Evolutionary conservation across 441 rosid species (phyloP).

Genomic region (Arabidopsis lyrata): DNA sequence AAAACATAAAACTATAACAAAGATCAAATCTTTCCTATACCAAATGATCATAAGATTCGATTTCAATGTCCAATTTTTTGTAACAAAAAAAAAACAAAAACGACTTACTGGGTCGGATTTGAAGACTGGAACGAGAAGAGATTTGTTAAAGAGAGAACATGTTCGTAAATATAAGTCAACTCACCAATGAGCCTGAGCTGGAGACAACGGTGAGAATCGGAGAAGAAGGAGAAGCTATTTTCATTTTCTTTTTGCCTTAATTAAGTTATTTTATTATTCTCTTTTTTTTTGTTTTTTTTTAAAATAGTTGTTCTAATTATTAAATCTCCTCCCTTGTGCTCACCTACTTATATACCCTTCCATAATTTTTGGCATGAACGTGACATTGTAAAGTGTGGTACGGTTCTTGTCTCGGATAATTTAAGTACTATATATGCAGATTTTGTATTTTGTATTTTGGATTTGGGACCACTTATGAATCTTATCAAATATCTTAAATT

Average conservation of each 20-base stretch:
- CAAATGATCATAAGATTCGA: conserved; percentile 18
- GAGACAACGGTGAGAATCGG: conserved; percentile 45
- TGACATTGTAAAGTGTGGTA: neutral
- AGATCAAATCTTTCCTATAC: conserved; percentile 18
- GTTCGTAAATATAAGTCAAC: conserved; percentile 22
- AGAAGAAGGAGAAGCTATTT: conserved; percentile 34
- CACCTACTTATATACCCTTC: conserved; percentile 16
- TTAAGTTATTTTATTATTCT: conserved; percentile 12
- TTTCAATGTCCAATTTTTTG: neutral
- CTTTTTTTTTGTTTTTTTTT: neutral
- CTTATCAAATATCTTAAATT: neutral
- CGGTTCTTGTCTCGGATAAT: neutral
- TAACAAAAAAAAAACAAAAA: neutral
- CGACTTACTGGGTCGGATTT: conserved; percentile 20
- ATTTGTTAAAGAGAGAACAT: neutral
- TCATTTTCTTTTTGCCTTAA: conserved; percentile 23
- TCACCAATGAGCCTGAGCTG: conserved; percentile 42
- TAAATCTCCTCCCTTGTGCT: neutral
- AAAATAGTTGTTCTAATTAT: neutral
- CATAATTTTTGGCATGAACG: neutral
- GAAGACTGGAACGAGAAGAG: neutral
- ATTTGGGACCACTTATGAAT: neutral
- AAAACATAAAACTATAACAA: neutral
- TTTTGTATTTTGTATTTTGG: neutral
- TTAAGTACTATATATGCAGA: neutral